Conservation (phyloP, 2,329 filamentous ascomycete genomes). For the Talaromyces sp. region DNA sequence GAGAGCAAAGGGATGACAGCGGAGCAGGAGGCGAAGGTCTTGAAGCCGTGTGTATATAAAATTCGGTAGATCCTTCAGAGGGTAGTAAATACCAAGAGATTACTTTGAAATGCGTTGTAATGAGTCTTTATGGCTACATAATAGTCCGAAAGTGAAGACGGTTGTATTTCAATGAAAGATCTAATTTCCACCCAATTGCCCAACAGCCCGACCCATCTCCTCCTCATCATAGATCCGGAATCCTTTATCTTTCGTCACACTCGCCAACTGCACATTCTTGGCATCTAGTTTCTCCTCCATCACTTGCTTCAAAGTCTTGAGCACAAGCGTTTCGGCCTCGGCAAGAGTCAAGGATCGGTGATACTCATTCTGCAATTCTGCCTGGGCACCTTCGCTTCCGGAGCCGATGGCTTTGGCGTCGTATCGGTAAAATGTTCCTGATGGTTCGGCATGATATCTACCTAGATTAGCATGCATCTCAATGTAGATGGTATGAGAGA, state of each 20-base stretch:
- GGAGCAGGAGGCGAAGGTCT: conserved; percentile 64
- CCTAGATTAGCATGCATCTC: neutral
- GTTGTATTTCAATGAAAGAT: conserved; percentile 2
- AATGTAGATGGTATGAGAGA: conserved; percentile 11
- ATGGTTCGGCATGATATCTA: conserved; percentile 94
- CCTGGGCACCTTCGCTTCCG: conserved; percentile 94
- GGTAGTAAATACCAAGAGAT: neutral
- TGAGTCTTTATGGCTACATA: conserved; percentile 14
- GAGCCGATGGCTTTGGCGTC: conserved; percentile 98
- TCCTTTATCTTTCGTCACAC: conserved; percentile 94
- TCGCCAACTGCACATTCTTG: conserved; percentile 98
- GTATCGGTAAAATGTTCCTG: conserved; percentile 97
- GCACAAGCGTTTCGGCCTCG: conserved; percentile 89
- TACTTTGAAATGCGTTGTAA: neutral
- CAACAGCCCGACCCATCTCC: conserved; percentile 92
- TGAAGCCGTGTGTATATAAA: conserved; percentile 98
- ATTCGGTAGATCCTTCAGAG: conserved; percentile 57
- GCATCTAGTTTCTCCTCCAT: conserved; percentile 99
- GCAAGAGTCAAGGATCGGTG: conserved; percentile 93
- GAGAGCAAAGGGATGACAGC: conserved; percentile 55
- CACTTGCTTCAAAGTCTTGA: conserved; percentile 98
- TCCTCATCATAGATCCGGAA: conserved; percentile 98
- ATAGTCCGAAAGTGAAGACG: conserved; percentile 5
- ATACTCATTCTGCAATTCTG: conserved; percentile 97
- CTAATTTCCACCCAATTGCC: conserved; percentile 56